Evolutionary conservation across 306 rosid genomes (phyloP).

Genomic region (Lathyrus oleraceus): DNA sequence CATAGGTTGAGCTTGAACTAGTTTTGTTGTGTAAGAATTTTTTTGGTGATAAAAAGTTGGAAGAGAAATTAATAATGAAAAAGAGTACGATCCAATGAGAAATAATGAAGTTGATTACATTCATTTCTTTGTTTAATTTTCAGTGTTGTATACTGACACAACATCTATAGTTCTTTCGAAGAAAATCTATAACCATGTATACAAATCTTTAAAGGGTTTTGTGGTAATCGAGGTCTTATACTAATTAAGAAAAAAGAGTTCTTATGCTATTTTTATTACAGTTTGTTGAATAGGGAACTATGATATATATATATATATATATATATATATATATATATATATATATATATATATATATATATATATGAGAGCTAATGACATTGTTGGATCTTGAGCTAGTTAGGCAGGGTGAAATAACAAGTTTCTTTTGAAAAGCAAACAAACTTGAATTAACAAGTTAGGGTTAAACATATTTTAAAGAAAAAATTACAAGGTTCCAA

Average conservation of each 20-base stretch:
- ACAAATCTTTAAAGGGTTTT: not conserved
- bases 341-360: too few species aligned
- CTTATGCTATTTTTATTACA: not conserved
- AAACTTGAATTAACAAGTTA: too few species aligned
- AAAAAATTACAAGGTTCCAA: too few species aligned
- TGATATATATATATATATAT: too few species aligned
- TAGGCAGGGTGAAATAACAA: not conserved
- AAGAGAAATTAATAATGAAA: constrained; percentile 13
- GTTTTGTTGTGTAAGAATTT: constrained; percentile 4
- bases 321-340: too few species aligned
- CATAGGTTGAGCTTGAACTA: constrained; percentile 13
- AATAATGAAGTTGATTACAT: constrained; percentile 34
- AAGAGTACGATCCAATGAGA: constrained; percentile 47
- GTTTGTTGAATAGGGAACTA: not conserved
- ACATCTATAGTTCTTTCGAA: constrained; percentile 21
- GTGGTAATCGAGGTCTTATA: not conserved
- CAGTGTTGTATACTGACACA: constrained; percentile 10
- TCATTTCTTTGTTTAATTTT: constrained; percentile 32
- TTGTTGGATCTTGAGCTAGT: not conserved
- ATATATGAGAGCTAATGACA: not conserved
- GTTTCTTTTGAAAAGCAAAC: too few species aligned
- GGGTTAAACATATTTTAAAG: too few species aligned
- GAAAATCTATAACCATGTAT: not conserved
- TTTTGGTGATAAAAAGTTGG: not conserved
- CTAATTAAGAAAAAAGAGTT: not conserved